Conservation (phyloP, 805 yeast genomes). For the Zygosaccharomyces rouxii region DNA sequence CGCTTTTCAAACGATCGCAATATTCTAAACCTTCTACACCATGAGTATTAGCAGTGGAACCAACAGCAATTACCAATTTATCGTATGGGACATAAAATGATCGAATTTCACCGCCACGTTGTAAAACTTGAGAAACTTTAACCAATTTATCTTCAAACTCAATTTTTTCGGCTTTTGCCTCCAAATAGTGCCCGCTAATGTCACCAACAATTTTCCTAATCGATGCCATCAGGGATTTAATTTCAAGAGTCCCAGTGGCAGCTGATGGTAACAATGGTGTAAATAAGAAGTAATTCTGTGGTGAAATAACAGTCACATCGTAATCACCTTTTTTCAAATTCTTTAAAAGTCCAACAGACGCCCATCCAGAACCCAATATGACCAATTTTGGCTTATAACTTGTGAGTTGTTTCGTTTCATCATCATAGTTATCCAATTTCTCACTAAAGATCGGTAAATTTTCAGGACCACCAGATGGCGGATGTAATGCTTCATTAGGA, state of each 20-base stretch:
- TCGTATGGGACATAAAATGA: constrained; percentile 67
- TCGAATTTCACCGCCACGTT: constrained; percentile 38
- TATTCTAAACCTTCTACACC: constrained; percentile 66
- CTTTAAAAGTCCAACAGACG: constrained; percentile 56
- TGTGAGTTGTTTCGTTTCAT: constrained; percentile 41
- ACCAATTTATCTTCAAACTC: constrained; percentile 53
- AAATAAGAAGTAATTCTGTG: constrained; percentile 63
- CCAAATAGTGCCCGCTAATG: constrained; percentile 57
- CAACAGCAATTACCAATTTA: constrained; percentile 63
- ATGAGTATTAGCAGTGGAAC: constrained; percentile 63
- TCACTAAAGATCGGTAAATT: constrained; percentile 57
- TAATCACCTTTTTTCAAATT: constrained; percentile 49
- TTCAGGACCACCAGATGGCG: constrained; percentile 65
- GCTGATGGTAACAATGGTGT: constrained; percentile 68
- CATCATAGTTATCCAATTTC: constrained; percentile 55
- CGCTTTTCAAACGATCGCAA: constrained; percentile 59
- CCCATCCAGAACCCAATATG: constrained; percentile 69
- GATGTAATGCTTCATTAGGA: constrained; percentile 49
- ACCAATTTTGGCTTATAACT: constrained; percentile 54
- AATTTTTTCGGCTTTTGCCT: constrained; percentile 57
- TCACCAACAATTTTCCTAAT: constrained; percentile 51
- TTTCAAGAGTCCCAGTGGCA: constrained; percentile 65
- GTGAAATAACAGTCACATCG: constrained; percentile 63
- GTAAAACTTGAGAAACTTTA: constrained; percentile 47
- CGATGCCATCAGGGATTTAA: constrained; percentile 60